A percentile compares a stretch with the other conserved stretches of the same genome.
Evolutionary conservation across 2,329 filamentous ascomycete species (phyloP).

Genomic region (Nemania sp.): DNA sequence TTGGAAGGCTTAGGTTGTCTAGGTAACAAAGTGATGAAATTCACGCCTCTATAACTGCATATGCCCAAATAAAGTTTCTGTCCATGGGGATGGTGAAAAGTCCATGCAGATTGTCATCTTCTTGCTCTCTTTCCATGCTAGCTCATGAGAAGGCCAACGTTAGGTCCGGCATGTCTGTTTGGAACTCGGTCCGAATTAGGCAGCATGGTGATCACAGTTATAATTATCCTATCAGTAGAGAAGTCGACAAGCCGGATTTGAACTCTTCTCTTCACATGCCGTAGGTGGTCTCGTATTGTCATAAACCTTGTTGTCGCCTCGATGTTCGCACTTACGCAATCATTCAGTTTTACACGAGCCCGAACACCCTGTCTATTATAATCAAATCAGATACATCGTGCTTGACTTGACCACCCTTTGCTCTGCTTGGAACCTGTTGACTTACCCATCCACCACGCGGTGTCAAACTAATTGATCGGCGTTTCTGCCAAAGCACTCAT

Average conservation of each 20-base stretch:
- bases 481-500: background rate
- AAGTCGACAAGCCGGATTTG: background rate
- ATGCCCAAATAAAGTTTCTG: conserved; percentile 7
- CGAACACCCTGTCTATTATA: background rate
- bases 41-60: background rate
- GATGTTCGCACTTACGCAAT: conserved; percentile 8
- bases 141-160: conserved; percentile 2
- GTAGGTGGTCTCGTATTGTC: conserved; percentile 21
- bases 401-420: background rate
- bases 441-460: no score
- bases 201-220: conserved; percentile 1
- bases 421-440: background rate
- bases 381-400: background rate
- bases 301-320: conserved; percentile 10
- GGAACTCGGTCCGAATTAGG: conserved; percentile 17
- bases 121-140: background rate
- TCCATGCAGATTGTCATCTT: conserved; percentile 9
- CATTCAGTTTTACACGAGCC: background rate
- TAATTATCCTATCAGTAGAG: background rate
- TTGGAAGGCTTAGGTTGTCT: conserved; percentile 2
- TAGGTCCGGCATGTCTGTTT: conserved; percentile 1
- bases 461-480: background rate
- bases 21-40: background rate
- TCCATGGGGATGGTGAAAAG: background rate
- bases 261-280: background rate